phyloP scores from a whole-genome alignment of 2,329 filamentous ascomycete species.

The Spiromastix sp. region DNA sequence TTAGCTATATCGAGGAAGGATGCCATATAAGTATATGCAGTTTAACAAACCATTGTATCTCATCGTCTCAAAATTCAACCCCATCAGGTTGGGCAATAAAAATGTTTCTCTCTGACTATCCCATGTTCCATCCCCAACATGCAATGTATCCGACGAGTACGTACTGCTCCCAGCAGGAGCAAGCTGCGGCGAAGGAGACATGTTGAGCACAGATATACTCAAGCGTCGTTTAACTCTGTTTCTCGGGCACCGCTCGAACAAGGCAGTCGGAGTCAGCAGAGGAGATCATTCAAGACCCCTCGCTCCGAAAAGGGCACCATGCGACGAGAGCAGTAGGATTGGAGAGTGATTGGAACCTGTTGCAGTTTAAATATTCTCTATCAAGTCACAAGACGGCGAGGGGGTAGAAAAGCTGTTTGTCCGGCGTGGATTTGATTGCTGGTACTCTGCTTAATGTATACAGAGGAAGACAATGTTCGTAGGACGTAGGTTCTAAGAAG shows the following conservation, averaged over 20 bases:
- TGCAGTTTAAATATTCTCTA: not conserved
- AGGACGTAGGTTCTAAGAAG: too few relatives aligned
- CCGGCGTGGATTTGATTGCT: not conserved
- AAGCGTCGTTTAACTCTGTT: not conserved
- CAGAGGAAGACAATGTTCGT: too few relatives aligned
- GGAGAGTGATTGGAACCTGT: not conserved
- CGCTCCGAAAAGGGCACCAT: slow-evolving; percentile 34
- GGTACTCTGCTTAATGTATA: not conserved
- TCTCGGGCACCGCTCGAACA: not conserved
- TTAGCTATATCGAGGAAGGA: not conserved
- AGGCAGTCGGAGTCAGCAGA: slow-evolving; percentile 20
- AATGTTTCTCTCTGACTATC: slow-evolving; percentile 52
- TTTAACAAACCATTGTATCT: slow-evolving; percentile 50
- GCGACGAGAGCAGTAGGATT: slow-evolving; percentile 17
- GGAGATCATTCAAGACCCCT: slow-evolving; percentile 37
- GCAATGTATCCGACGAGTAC: slow-evolving; percentile 51
- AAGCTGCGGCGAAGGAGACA: slow-evolving; percentile 32
- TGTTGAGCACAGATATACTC: slow-evolving; percentile 10
- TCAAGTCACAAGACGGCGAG: not conserved
- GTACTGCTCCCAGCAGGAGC: slow-evolving; percentile 50
- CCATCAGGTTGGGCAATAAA: slow-evolving; percentile 53
- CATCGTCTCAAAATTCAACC: slow-evolving; percentile 56
- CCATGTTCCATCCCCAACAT: slow-evolving; percentile 59
- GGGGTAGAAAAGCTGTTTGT: not conserved
- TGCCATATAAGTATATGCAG: not conserved